phyloP scores from a whole-genome alignment of 768 basidiomycete genomes.

The Jaapia argillacea region DNA sequence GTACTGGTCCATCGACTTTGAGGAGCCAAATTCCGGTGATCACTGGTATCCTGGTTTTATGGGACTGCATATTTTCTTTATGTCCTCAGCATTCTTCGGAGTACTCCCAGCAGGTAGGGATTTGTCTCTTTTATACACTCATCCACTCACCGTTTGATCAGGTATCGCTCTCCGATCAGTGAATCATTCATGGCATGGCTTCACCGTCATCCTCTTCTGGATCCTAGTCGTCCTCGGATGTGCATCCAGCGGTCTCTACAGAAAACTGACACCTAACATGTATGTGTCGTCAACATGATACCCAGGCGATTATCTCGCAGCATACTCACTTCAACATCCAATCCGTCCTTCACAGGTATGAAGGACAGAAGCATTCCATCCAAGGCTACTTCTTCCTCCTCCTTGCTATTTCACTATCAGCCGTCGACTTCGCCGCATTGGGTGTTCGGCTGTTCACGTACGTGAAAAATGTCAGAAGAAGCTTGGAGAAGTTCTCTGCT shows the following conservation, averaged over 20 bases:
- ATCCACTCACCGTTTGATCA: slow-evolving; percentile 18
- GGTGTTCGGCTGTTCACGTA: slow-evolving; percentile 43
- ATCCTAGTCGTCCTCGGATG: slow-evolving; percentile 51
- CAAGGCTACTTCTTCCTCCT: slow-evolving; percentile 52
- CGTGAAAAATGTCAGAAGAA: slow-evolving; percentile 19
- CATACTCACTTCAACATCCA: slow-evolving; percentile 4
- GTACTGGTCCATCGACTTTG: slow-evolving; percentile 76
- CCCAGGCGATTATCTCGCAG: neutral
- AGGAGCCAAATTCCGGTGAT: slow-evolving; percentile 32
- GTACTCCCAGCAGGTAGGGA: slow-evolving; percentile 69
- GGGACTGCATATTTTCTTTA: slow-evolving; percentile 59
- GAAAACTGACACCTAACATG: slow-evolving; percentile 76
- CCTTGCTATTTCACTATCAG: slow-evolving; percentile 33
- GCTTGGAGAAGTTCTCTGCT: slow-evolving; percentile 33
- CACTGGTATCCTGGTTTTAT: slow-evolving; percentile 60
- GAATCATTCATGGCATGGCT: slow-evolving; percentile 51
- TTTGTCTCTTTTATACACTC: slow-evolving; percentile 1
- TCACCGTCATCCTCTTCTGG: slow-evolving; percentile 58
- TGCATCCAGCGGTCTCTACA: slow-evolving; percentile 59
- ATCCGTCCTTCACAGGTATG: slow-evolving; percentile 40
- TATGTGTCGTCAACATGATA: slow-evolving; percentile 27
- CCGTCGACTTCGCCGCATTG: slow-evolving; percentile 42
- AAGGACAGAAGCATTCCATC: slow-evolving; percentile 47
- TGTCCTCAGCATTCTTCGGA: slow-evolving; percentile 75
- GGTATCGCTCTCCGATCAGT: slow-evolving; percentile 76